Evolutionary conservation across 306 rosid species (phyloP), one percentile per base, ranked within the genome.

Genomic region (Pyrus pyrifolia): DNA sequence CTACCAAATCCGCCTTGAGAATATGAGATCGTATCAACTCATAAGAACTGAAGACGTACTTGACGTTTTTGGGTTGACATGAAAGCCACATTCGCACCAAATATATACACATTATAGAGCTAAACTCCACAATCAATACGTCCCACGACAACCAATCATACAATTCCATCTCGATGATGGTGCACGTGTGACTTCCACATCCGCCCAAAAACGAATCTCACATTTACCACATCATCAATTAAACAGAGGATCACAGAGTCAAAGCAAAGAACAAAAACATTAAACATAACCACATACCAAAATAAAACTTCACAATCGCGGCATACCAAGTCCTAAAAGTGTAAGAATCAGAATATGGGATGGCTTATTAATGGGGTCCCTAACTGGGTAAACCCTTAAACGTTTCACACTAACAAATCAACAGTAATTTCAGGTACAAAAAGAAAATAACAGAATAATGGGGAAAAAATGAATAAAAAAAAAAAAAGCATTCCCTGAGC

Each of bases 391-490:
- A 81, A 81, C 91, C 93, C 85, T 80, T 79, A 69, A 88, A 84
- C 71, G 97, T 89, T 86, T 86, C 96, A 89, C 96, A 88, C 96
- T 86, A 86, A 77, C 72, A 88, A 81, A 83, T 76, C 78, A 83
- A 85, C 90, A 85, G 83, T 88, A 85, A 78, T 76, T 89, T 85
- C 79, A 58, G 82, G 85, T 85, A 89, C 91, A 89, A 88, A 77
- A 81, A 71, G 82, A 76, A 74, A 91, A 88, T 10, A 79, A 85
- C 90, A 85, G 85, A 85, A 81, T 73, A 79, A 77, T 81, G 81
- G 91, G 1, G 29, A 12, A 82, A 63, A 81, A 73, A 74, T 8
- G 75, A 77, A 58, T 79, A 74, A 55, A 27, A 75, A 84, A 83
- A n/a, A 87, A 76, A 84, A 85, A 86, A 76, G 89, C 86, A 85